Evolutionary conservation across 345 rosid species (phyloP).

Genomic region (Eucalyptus cladocalyx): DNA sequence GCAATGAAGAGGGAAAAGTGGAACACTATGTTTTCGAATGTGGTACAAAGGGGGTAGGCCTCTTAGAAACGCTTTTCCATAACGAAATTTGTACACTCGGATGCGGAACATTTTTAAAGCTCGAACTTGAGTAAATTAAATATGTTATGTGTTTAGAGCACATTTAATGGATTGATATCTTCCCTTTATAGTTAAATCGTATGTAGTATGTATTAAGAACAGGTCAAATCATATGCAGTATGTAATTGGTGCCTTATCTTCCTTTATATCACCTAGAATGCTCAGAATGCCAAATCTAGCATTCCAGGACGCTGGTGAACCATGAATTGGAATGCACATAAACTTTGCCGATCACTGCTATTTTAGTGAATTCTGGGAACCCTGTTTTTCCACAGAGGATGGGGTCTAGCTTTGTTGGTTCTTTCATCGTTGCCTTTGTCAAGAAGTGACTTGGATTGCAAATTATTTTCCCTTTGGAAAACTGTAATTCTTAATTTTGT

Average conservation of each 20-base stretch:
- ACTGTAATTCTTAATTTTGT: neutral
- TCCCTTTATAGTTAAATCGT: neutral
- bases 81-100: neutral
- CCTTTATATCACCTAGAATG: neutral
- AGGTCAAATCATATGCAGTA: neutral
- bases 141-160: neutral
- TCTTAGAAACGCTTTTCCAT: neutral
- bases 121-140: neutral
- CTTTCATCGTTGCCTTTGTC: neutral
- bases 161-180: neutral
- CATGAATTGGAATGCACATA: neutral
- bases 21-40: neutral
- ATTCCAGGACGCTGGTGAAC: neutral
- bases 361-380: neutral
- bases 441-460: neutral
- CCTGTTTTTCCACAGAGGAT: neutral
- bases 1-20: neutral
- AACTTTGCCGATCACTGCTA: neutral
- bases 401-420: neutral
- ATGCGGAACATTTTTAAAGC: neutral
- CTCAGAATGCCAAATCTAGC: neutral
- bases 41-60: neutral
- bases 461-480: neutral
- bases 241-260: neutral
- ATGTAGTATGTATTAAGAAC: neutral